These are phyloP conservation scores for Reutealis trisperma DNA, from an alignment of 345 rosid genomes.

Conservation along the genomic window DNA sequence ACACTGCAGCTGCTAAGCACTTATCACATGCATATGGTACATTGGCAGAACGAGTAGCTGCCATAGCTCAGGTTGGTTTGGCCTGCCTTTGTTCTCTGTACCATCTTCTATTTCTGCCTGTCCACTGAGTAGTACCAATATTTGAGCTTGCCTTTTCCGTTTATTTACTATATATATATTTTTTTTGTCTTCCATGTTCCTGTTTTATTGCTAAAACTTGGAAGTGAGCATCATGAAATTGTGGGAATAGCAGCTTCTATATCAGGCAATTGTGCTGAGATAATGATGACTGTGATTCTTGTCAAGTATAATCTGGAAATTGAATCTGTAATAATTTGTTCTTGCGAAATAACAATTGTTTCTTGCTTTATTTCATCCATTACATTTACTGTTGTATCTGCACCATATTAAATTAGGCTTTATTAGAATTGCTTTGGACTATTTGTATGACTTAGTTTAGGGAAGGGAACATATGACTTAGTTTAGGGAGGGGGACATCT, in stretches of 20 bases:
- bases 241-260: background rate
- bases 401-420: background rate
- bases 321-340: background rate
- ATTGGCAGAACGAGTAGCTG: conserved; percentile 77
- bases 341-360: background rate
- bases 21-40: conserved; percentile 93
- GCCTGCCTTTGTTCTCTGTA: background rate
- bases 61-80: conserved; percentile 81
- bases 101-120: background rate
- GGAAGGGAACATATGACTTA: background rate
- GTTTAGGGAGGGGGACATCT: background rate
- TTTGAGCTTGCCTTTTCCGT: background rate
- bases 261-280: background rate
- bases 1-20: conserved; percentile 85
- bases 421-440: background rate
- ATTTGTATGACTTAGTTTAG: background rate
- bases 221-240: background rate
- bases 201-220: background rate
- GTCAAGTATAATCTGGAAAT: background rate
- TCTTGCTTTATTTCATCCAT: background rate
- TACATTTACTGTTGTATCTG: background rate
- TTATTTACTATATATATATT: too few species aligned
- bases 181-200: background rate
- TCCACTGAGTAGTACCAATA: background rate
- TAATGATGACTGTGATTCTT: background rate